A percentile compares a stretch with the other conserved stretches of the same genome.
phyloP scores from a whole-genome alignment of 192 early-diverging fungal genomes.

The Backusella morwellensis region DNA sequence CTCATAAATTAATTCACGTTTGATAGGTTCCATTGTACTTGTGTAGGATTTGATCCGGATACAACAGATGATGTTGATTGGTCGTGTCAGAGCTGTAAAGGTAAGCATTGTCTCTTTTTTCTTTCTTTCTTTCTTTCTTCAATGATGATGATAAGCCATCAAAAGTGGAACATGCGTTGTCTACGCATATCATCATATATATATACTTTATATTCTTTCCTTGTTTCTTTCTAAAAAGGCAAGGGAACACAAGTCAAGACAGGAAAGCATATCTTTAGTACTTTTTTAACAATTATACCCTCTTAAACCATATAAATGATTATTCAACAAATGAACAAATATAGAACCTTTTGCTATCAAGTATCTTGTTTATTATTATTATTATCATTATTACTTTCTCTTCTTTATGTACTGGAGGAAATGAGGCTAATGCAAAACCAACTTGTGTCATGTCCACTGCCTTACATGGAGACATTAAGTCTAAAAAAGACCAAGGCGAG shows the following conservation, averaged over 20 bases:
- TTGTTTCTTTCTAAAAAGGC: not conserved
- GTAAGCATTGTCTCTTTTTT: not conserved
- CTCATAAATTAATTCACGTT: not conserved
- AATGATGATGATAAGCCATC: not conserved
- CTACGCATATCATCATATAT: not conserved
- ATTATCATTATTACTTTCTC: not conserved
- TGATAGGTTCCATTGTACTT: conserved; percentile 35
- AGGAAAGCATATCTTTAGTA: not conserved
- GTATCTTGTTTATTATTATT: not conserved
- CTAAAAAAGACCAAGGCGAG: not conserved
- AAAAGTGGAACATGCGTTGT: not conserved
- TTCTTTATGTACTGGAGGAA: not conserved
- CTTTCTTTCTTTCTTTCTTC: not conserved
- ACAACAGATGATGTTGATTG: conserved; percentile 33
- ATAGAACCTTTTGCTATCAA: not conserved
- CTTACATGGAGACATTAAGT: not conserved
- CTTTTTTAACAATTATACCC: not conserved
- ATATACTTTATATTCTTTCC: no score
- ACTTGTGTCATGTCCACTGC: conserved; percentile 1
- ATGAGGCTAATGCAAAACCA: not conserved
- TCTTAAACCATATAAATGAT: conserved; percentile 10
- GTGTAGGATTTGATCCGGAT: conserved; percentile 32
- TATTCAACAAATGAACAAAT: not conserved
- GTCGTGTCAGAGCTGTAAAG: conserved; percentile 26
- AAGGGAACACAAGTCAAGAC: not conserved